Evolutionary conservation across 495 filamentous ascomycete species (phyloP).

Genomic region (Pseudoneurospora amorphoporcata): DNA sequence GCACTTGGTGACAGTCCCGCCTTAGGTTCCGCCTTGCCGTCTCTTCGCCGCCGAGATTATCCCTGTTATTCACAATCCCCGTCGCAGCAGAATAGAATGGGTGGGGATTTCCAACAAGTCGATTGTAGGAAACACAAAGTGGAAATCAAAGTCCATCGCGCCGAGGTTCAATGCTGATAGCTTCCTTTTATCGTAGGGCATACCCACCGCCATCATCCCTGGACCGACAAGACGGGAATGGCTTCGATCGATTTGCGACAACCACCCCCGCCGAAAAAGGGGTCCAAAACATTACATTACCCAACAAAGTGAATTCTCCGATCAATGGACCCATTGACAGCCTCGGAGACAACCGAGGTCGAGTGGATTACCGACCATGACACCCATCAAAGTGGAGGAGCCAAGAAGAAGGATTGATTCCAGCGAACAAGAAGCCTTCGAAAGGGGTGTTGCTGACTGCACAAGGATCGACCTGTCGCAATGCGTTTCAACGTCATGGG

Average conservation of each 20-base stretch:
- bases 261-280: background rate
- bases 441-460: background rate
- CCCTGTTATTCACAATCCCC: background rate
- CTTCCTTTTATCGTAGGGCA: background rate
- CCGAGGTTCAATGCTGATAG: background rate
- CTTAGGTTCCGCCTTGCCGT: background rate
- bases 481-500: background rate
- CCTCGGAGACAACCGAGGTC: background rate
- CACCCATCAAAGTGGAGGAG: background rate
- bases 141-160: background rate
- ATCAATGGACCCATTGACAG: background rate
- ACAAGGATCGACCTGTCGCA: background rate
- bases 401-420: background rate
- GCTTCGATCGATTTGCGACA: background rate
- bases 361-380: background rate
- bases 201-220: background rate
- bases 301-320: background rate
- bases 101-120: background rate
- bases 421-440: background rate
- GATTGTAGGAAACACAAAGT: background rate
- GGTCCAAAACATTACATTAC: background rate
- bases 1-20: background rate
- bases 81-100: no score
- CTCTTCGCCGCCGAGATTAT: background rate
- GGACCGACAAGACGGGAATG: background rate